These are phyloP conservation scores for Fagopyrum homotropicum DNA, from an alignment of 148 eudicot genomes.

Conservation along the genomic window DNA sequence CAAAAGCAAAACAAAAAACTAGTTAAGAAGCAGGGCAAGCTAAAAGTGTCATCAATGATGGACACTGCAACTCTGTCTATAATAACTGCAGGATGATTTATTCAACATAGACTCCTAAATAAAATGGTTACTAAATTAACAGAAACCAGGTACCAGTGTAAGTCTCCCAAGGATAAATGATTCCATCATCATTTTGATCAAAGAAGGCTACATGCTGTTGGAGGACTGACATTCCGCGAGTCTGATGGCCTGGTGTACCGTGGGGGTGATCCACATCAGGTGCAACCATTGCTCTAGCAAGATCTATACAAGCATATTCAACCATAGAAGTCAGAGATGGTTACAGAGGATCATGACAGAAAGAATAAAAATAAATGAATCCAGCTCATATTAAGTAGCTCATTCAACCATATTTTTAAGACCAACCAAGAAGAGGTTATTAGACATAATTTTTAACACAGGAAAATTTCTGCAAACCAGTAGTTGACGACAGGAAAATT, in stretches of 20 bases:
- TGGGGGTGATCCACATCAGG: constrained; percentile 52
- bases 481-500: too few relatives aligned
- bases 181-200: constrained; percentile 55
- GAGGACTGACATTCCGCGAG: constrained; percentile 50
- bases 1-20: background rate
- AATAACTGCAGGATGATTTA: background rate
- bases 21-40: background rate
- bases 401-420: background rate
- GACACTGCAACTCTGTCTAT: background rate
- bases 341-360: too few relatives aligned
- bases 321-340: background rate
- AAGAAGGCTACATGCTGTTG: constrained; percentile 74
- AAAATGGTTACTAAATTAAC: background rate
- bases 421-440: background rate
- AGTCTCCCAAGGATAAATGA: constrained; percentile 80
- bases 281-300: constrained; percentile 58
- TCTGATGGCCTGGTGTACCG: constrained; percentile 53
- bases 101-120: background rate
- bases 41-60: background rate
- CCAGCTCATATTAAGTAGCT: too few relatives aligned
- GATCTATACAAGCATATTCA: constrained; percentile 26
- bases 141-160: constrained; percentile 29
- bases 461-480: too few relatives aligned
- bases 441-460: too few relatives aligned
- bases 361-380: too few relatives aligned